These are phyloP conservation scores for Trichoderma hamatum DNA, from an alignment of 2,329 filamentous ascomycete species.

Conservation along the genomic window DNA sequence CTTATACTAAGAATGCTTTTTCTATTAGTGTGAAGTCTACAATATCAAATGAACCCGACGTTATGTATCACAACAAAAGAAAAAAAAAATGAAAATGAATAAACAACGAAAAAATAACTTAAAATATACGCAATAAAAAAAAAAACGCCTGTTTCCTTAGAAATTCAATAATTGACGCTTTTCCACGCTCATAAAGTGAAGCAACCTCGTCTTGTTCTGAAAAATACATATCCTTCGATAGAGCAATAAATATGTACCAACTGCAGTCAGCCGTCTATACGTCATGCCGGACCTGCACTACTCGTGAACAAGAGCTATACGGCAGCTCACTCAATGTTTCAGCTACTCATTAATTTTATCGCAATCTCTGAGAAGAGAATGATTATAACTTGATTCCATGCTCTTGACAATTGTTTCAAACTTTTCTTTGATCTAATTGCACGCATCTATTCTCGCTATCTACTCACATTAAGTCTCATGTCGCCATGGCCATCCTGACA, in stretches of 20 bases:
- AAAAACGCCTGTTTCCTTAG: too few relatives aligned
- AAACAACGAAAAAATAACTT: not conserved
- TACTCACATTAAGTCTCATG: not conserved
- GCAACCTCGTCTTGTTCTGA: too few relatives aligned
- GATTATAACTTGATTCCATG: not conserved
- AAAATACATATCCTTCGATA: not conserved
- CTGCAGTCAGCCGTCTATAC: not conserved
- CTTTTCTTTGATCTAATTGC: not conserved
- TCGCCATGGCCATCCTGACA: slow-evolving; percentile 62
- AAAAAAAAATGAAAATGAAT: not conserved
- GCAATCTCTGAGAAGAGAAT: not conserved
- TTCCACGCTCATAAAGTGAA: not conserved
- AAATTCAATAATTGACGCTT: not conserved
- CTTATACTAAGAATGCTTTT: not conserved
- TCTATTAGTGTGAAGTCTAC: too few relatives aligned
- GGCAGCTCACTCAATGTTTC: not conserved
- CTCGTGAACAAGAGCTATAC: slow-evolving; percentile 1
- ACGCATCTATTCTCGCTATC: not conserved
- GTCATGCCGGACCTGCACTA: not conserved
- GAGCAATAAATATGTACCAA: not conserved
- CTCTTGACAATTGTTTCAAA: not conserved
- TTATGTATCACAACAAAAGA: not conserved
- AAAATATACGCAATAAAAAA: not conserved
- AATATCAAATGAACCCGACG: too few relatives aligned
- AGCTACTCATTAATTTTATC: not conserved